A percentile compares a stretch with the other conserved stretches of the same genome.
phyloP scores from a whole-genome alignment of 768 basidiomycete species.

The Mycena galopus region DNA sequence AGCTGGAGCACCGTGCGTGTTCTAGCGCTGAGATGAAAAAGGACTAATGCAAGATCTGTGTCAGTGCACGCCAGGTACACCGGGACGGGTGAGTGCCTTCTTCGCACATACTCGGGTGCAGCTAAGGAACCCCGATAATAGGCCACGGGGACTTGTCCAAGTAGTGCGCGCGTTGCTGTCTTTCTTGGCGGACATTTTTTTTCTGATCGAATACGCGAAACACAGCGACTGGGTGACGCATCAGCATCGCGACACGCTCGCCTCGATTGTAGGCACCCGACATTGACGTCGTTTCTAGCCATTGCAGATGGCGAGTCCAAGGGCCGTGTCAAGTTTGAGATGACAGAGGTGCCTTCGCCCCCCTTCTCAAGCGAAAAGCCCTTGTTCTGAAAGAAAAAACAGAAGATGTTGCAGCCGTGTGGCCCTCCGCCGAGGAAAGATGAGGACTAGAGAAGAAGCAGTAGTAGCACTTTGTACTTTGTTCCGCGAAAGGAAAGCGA shows the following conservation, averaged over 20 bases:
- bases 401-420: slow-evolving; percentile 96
- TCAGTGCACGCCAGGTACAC: slow-evolving; percentile 96
- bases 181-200: slow-evolving; percentile 14
- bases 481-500: background rate
- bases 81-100: slow-evolving; percentile 81
- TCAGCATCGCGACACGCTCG: slow-evolving; percentile 95
- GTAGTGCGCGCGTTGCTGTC: slow-evolving; percentile 90
- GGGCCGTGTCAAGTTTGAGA: slow-evolving; percentile 91
- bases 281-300: slow-evolving; percentile 87
- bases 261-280: slow-evolving; percentile 95
- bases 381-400: background rate
- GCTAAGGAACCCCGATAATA: slow-evolving; percentile 46
- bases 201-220: background rate
- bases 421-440: slow-evolving; percentile 93
- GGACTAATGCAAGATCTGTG: slow-evolving; percentile 34
- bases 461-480: too few species aligned
- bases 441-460: slow-evolving; percentile 65
- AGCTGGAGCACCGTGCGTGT: slow-evolving; percentile 92
- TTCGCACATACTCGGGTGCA: slow-evolving; percentile 1
- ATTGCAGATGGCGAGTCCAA: slow-evolving; percentile 96
- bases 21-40: slow-evolving; percentile 16
- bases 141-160: slow-evolving; percentile 98
- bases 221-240: slow-evolving; percentile 96
- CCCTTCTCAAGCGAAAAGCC: background rate
- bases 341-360: slow-evolving; percentile 82